phyloP scores from a whole-genome alignment of 805 yeast genomes.

The Candida coleopterorum region DNA sequence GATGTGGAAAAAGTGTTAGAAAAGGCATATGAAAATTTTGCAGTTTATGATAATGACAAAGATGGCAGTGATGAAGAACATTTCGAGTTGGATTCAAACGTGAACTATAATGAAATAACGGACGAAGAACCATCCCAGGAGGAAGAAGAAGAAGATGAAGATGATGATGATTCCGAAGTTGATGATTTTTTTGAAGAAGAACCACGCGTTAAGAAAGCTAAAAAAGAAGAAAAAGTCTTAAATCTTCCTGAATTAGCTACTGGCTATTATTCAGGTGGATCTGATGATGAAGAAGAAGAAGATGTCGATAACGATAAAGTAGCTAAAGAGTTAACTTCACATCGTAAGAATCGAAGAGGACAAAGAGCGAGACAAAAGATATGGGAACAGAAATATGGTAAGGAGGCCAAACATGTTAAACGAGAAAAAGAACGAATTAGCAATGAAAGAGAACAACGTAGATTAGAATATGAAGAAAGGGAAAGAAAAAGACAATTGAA shows the following conservation, averaged over 20 bases:
- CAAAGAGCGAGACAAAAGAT: conserved; percentile 95
- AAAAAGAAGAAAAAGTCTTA: conserved; percentile 22
- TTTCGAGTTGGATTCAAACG: conserved; percentile 27
- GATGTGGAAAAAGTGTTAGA: conserved; percentile 16
- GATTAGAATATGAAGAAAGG: conserved; percentile 68
- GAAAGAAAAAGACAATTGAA: conserved; percentile 60
- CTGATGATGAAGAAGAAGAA: conserved; percentile 58
- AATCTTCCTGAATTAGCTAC: conserved; percentile 64
- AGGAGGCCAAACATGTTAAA: conserved; percentile 74
- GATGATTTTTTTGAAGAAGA: conserved; percentile 38
- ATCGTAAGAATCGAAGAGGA: conserved; percentile 87
- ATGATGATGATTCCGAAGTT: conserved; percentile 18
- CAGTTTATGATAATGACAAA: conserved; percentile 37
- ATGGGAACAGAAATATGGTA: conserved; percentile 91
- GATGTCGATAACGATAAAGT: conserved; percentile 41
- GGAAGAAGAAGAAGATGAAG: conserved; percentile 23
- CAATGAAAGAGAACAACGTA: conserved; percentile 56
- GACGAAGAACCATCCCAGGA: conserved; percentile 56
- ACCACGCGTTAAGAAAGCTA: conserved; percentile 8
- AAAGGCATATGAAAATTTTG: conserved; percentile 27
- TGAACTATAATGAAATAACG: conserved; percentile 56
- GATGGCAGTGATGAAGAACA: conserved; percentile 21
- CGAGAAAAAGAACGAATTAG: conserved; percentile 53
- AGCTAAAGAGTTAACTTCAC: conserved; percentile 48
- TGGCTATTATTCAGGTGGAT: conserved; percentile 85